Percentiles rank a stretch among this genome's conserved stretches.
phyloP scores from a whole-genome alignment of 2,329 filamentous ascomycete genomes.

The Alternaria sp. region DNA sequence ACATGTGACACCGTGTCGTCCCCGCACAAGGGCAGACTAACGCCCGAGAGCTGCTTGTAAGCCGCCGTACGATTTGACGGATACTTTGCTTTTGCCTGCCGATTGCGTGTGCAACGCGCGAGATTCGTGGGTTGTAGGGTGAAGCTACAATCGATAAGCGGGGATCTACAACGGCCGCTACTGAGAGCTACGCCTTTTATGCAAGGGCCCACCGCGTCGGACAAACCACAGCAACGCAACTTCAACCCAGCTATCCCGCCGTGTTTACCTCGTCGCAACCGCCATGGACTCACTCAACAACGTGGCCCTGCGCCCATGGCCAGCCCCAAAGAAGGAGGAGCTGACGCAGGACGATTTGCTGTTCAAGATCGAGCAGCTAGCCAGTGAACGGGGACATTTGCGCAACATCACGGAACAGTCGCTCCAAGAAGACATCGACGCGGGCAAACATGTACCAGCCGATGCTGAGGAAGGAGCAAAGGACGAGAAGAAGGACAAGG shows the following conservation, averaged over 20 bases:
- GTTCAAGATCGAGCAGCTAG: slow-evolving; percentile 80
- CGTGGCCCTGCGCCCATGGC: slow-evolving; percentile 71
- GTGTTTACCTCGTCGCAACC: not conserved
- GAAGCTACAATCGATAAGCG: slow-evolving; percentile 24
- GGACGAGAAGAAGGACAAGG: slow-evolving; percentile 49
- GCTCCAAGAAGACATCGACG: slow-evolving; percentile 72
- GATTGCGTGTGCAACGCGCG: slow-evolving; percentile 2
- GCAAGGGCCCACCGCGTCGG: slow-evolving; percentile 26
- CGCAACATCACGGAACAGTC: slow-evolving; percentile 78
- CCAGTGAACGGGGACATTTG: slow-evolving; percentile 81
- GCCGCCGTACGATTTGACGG: not conserved
- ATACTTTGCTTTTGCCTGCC: not conserved
- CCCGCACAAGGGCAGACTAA: slow-evolving; percentile 13
- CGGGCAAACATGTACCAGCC: slow-evolving; percentile 52
- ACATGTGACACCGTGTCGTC: slow-evolving; percentile 27
- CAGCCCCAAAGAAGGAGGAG: slow-evolving; percentile 60
- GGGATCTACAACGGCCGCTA: slow-evolving; percentile 19
- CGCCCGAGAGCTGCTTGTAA: not conserved
- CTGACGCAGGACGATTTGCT: slow-evolving; percentile 64
- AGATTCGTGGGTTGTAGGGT: slow-evolving; percentile 5
- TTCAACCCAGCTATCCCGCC: slow-evolving; percentile 8
- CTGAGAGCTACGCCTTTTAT: slow-evolving; percentile 26
- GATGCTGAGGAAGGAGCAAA: slow-evolving; percentile 55
- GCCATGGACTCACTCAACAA: slow-evolving; percentile 47
- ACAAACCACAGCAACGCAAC: slow-evolving; percentile 19